Evolutionary conservation across 1,139 yeast species (phyloP).

Genomic region (Suhomyces chickasaworum): DNA sequence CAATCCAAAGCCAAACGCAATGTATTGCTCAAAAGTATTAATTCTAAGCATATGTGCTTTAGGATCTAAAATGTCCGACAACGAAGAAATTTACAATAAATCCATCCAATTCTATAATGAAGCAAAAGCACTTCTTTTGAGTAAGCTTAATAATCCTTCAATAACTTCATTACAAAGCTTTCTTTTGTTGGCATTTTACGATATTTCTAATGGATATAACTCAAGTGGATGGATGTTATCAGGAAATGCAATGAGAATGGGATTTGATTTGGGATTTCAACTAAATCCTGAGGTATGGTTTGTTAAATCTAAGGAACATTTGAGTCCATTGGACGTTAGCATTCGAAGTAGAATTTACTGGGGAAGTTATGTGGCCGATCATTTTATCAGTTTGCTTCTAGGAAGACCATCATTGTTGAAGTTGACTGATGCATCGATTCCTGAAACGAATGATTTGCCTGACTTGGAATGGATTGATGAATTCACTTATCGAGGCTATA

Average conservation of each 20-base stretch:
- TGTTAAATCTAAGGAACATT: constrained; percentile 31
- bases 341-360: constrained; percentile 64
- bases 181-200: constrained; percentile 55
- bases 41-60: constrained; percentile 58
- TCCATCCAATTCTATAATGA: constrained; percentile 47
- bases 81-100: constrained; percentile 39
- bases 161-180: constrained; percentile 53
- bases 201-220: constrained; percentile 57
- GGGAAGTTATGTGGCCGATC: constrained; percentile 70
- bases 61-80: constrained; percentile 54
- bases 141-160: constrained; percentile 41
- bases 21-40: constrained; percentile 54
- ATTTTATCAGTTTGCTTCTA: constrained; percentile 57
- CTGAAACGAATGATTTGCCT: constrained; percentile 62
- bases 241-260: constrained; percentile 65
- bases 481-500: constrained; percentile 35
- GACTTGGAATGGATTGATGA: constrained; percentile 60
- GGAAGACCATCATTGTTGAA: constrained; percentile 63
- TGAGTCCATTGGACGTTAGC: constrained; percentile 46
- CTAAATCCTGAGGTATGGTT: constrained; percentile 64
- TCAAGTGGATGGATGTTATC: constrained; percentile 64
- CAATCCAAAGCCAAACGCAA: constrained; percentile 47
- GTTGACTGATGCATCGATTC: constrained; percentile 59
- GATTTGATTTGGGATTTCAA: constrained; percentile 66
- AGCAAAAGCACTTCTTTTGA: constrained; percentile 46